Conservation (phyloP, 805 yeast genomes). For the Hanseniaspora thailandica region DNA sequence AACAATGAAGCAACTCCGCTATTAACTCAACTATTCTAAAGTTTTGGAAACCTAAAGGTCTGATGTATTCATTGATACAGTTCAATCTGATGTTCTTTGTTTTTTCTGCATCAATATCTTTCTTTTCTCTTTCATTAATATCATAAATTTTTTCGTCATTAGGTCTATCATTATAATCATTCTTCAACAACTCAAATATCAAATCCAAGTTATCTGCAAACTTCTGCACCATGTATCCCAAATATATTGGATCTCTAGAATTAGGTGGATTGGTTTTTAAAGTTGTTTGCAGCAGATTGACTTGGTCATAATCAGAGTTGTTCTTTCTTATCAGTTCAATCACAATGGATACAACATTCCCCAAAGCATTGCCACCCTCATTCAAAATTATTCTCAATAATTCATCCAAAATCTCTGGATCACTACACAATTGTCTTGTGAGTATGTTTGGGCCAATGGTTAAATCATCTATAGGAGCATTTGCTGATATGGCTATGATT, state of each 20-base stretch:
- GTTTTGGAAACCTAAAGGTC: slow-evolving; percentile 79
- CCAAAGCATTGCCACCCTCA: slow-evolving; percentile 65
- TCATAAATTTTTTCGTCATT: slow-evolving; percentile 11
- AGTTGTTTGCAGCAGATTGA: slow-evolving; percentile 63
- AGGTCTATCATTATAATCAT: slow-evolving; percentile 12
- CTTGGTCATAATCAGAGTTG: slow-evolving; percentile 86
- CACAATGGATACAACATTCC: slow-evolving; percentile 82
- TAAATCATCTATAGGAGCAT: slow-evolving; percentile 62
- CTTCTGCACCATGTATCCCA: slow-evolving; percentile 67
- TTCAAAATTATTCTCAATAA: slow-evolving; percentile 60
- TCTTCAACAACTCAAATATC: slow-evolving; percentile 31
- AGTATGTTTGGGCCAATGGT: slow-evolving; percentile 90
- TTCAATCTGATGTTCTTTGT: slow-evolving; percentile 30
- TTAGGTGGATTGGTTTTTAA: slow-evolving; percentile 78
- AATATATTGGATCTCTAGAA: slow-evolving; percentile 76
- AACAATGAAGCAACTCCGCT: slow-evolving; percentile 90
- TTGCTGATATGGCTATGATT: slow-evolving; percentile 86
- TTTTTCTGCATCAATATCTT: slow-evolving; percentile 17
- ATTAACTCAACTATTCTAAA: slow-evolving; percentile 83
- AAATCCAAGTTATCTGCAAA: slow-evolving; percentile 51
- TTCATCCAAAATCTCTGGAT: slow-evolving; percentile 40
- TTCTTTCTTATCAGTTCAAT: slow-evolving; percentile 90
- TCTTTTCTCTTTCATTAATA: slow-evolving; percentile 20
- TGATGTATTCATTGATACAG: slow-evolving; percentile 48
- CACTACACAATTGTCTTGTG: slow-evolving; percentile 74